Evolutionary conservation across 164 flowering plant species (phyloP).

Genomic region (Magnolia kwangsiensis): DNA sequence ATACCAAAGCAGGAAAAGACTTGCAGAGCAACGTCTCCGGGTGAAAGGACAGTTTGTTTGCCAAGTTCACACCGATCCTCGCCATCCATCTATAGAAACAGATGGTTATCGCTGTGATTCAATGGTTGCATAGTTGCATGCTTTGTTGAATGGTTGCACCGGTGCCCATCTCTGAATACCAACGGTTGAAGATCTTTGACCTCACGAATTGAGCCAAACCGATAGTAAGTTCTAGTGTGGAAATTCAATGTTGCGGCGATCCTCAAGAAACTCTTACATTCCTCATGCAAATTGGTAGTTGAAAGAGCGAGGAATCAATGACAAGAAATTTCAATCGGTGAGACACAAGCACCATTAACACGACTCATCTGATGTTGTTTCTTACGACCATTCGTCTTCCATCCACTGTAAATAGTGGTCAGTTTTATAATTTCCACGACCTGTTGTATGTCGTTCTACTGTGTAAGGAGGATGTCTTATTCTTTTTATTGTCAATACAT

Average conservation of each 20-base stretch:
- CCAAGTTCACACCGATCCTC: conserved; percentile 30
- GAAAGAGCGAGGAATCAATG: neutral
- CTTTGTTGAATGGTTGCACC: neutral
- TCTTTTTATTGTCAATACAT: neutral
- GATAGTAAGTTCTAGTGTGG: too few species aligned
- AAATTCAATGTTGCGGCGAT: neutral
- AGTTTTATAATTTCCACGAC: neutral
- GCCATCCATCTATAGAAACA: conserved; percentile 9
- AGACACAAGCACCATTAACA: neutral
- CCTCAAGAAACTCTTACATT: neutral
- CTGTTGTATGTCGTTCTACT: neutral
- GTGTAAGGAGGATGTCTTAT: neutral
- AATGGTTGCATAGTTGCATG: conserved; percentile 12
- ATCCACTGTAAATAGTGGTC: neutral
- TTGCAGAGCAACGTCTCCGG: conserved; percentile 91
- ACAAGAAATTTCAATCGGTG: neutral
- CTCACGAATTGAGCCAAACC: neutral
- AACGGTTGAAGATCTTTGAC: neutral
- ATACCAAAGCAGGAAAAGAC: conserved; percentile 80
- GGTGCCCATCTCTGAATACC: neutral
- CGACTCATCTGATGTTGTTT: neutral
- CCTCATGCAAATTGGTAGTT: neutral
- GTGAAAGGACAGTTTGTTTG: conserved; percentile 92
- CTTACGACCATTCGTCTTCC: neutral
- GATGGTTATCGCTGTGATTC: conserved; percentile 10